Conservation (phyloP, 768 basidiomycete genomes). For the Hygrophorus pudorinus region DNA sequence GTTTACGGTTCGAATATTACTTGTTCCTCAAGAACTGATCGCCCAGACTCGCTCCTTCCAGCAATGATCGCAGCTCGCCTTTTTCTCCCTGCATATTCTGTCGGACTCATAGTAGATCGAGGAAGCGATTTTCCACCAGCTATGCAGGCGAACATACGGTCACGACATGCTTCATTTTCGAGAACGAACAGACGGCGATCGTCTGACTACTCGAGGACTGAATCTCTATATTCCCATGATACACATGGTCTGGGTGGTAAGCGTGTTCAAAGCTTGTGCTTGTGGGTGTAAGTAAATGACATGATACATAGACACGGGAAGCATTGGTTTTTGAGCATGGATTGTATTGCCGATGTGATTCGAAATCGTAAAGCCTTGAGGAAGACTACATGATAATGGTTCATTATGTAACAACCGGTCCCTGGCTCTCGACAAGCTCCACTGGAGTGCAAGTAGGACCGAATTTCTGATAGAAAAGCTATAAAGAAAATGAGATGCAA, state of each 20-base stretch:
- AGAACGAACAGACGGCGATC: neutral
- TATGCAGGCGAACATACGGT: neutral
- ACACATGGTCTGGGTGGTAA: too few relatives aligned
- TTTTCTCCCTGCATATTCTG: slow-evolving; percentile 1
- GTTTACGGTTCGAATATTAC: neutral
- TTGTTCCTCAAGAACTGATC: neutral
- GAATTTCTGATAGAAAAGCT: slow-evolving; percentile 4
- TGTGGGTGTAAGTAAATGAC: too few relatives aligned
- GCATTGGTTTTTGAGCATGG: too few relatives aligned
- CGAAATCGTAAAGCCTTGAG: too few relatives aligned
- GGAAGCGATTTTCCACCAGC: neutral
- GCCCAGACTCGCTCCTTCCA: neutral
- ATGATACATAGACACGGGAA: too few relatives aligned
- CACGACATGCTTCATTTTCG: neutral
- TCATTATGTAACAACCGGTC: neutral
- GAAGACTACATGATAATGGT: too few relatives aligned
- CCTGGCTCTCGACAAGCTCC: slow-evolving; percentile 1
- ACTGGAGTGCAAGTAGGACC: slow-evolving; percentile 2
- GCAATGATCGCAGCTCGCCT: neutral
- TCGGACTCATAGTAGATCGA: neutral
- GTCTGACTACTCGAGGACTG: neutral
- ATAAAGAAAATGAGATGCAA: neutral
- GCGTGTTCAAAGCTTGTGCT: too few relatives aligned
- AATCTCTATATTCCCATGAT: neutral
- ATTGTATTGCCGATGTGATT: too few relatives aligned